Evolutionary conservation across 768 basidiomycete genomes (phyloP).

Genomic region (Clavaria fumosa): DNA sequence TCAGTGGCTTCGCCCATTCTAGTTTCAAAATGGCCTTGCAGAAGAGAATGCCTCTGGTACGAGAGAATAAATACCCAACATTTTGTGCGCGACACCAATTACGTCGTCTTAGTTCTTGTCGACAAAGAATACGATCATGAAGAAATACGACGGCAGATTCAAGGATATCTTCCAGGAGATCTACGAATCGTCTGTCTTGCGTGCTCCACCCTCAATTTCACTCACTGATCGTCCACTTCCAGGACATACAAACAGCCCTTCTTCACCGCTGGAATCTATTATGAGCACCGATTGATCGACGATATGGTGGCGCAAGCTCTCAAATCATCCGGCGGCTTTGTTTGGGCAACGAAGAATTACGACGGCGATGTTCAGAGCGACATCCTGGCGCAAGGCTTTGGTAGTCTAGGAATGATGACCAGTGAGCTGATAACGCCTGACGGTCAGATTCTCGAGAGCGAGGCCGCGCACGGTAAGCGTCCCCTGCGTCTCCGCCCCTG

Average conservation of each 20-base stretch:
- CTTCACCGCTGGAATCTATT: constrained; percentile 61
- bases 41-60: constrained; percentile 65
- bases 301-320: constrained; percentile 98
- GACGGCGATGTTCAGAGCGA: constrained; percentile 85
- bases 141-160: constrained; percentile 97
- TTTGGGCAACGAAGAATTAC: constrained; percentile 63
- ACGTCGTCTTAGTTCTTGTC: constrained; percentile 62
- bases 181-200: constrained; percentile 46
- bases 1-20: constrained; percentile 89
- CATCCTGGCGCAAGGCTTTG: constrained; percentile 96
- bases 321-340: constrained; percentile 91
- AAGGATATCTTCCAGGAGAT: constrained; percentile 99
- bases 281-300: constrained; percentile 94
- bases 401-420: constrained; percentile 96
- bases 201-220: neutral
- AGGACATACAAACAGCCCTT: constrained; percentile 59
- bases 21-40: constrained; percentile 91
- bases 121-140: constrained; percentile 94
- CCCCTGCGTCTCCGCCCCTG: neutral
- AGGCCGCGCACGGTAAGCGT: constrained; percentile 77
- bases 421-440: constrained; percentile 91
- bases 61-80: constrained; percentile 8
- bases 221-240: neutral
- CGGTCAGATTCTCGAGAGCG: constrained; percentile 82
- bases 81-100: neutral